Percentiles rank a stretch among this genome's conserved stretches.
Conservation (phyloP, 805 yeast genomes). For the Zygotorulaspora sp. region DNA sequence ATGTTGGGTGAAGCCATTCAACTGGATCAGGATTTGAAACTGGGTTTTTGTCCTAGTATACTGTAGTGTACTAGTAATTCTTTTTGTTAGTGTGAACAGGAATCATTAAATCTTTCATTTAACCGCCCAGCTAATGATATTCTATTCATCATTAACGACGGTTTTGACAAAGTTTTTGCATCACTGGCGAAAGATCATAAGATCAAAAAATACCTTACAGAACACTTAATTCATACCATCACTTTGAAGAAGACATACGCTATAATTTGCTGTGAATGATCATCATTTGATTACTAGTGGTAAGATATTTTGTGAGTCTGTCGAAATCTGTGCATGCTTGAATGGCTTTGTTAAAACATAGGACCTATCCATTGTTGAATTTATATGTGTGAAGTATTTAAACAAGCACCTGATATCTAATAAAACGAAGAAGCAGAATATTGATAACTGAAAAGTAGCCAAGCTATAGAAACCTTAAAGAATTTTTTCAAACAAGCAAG, state of each 20-base stretch:
- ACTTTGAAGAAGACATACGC: too few relatives aligned
- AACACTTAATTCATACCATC: too few relatives aligned
- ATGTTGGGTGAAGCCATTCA: too few relatives aligned
- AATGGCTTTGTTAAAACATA: slow-evolving; percentile 6
- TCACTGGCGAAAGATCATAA: too few relatives aligned
- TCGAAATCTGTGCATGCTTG: slow-evolving; percentile 7
- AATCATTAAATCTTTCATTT: too few relatives aligned
- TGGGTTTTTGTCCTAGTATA: too few relatives aligned
- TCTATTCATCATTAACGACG: neutral
- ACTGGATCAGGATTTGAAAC: too few relatives aligned
- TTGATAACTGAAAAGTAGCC: neutral
- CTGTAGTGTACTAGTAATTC: too few relatives aligned
- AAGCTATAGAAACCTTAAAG: neutral
- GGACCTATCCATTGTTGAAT: slow-evolving; percentile 2
- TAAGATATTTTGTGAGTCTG: slow-evolving; percentile 1
- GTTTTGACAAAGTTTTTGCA: neutral
- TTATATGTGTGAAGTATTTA: slow-evolving; percentile 4
- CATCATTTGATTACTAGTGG: neutral
- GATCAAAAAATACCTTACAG: too few relatives aligned
- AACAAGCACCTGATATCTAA: slow-evolving; percentile 2
- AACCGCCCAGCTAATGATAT: slow-evolving; percentile 1
- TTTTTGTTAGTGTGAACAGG: too few relatives aligned
- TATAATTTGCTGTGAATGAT: too few relatives aligned
- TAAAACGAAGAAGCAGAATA: neutral
- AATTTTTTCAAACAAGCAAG: slow-evolving; percentile 1